These are phyloP conservation scores for Inonotus hispidus DNA, from an alignment of 1,284 basidiomycete species.

Conservation along the genomic window DNA sequence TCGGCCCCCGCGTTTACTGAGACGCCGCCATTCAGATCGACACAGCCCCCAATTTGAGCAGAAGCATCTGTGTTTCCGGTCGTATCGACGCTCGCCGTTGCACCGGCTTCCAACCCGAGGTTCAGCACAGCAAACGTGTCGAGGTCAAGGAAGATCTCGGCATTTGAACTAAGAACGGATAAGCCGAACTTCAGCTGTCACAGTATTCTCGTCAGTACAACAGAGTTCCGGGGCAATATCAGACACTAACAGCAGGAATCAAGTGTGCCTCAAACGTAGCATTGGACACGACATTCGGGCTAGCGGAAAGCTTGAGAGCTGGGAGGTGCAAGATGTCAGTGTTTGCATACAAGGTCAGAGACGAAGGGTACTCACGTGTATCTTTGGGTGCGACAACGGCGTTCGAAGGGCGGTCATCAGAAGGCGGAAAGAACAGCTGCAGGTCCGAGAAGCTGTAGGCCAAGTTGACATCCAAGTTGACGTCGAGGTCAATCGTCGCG, in stretches of 20 bases:
- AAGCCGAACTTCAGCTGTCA: conserved; percentile 37
- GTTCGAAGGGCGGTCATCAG: not conserved
- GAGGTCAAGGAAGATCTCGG: conserved; percentile 39
- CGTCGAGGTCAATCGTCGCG: conserved; percentile 15
- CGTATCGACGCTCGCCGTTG: conserved; percentile 5
- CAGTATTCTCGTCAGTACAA: not conserved
- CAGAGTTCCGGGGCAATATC: not conserved
- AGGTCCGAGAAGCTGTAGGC: conserved; percentile 4
- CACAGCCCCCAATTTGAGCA: conserved; percentile 23
- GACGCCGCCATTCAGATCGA: conserved; percentile 26
- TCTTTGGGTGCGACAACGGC: conserved; percentile 24
- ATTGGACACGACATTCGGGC: conserved; percentile 34
- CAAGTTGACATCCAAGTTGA: conserved; percentile 6
- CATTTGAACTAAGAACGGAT: conserved; percentile 33
- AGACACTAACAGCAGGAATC: conserved; percentile 34
- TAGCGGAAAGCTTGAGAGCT: conserved; percentile 40
- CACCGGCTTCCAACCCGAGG: conserved; percentile 30
- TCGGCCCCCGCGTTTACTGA: conserved; percentile 25
- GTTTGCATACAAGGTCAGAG: not conserved
- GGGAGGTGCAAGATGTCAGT: not conserved
- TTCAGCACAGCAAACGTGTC: conserved; percentile 37
- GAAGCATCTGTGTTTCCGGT: not conserved
- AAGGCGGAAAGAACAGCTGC: conserved; percentile 10
- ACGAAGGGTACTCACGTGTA: conserved; percentile 32
- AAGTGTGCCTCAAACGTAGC: conserved; percentile 42